Evolutionary conservation across 2,329 filamentous ascomycete species (phyloP).

Genomic region (Bipolaris gigantea): DNA sequence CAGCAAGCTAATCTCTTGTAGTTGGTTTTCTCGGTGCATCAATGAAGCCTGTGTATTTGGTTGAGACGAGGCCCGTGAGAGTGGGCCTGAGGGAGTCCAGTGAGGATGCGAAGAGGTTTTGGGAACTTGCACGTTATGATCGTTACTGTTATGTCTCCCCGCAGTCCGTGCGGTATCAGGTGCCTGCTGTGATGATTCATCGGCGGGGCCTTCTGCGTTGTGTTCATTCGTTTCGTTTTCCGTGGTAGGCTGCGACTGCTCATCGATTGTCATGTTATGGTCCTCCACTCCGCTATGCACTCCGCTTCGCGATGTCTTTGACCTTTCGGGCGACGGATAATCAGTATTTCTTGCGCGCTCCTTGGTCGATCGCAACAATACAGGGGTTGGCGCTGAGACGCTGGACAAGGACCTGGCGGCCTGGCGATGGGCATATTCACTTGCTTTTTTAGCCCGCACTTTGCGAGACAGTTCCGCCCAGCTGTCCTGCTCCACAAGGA

Average conservation of each 20-base stretch:
- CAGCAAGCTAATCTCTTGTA: constrained; percentile 23
- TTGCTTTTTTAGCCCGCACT: constrained; percentile 22
- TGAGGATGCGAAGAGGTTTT: constrained; percentile 44
- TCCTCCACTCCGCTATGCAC: constrained; percentile 18
- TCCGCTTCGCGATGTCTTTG: constrained; percentile 1
- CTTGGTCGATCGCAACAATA: constrained; percentile 14
- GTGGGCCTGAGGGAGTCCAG: constrained; percentile 27
- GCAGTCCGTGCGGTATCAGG: constrained; percentile 17
- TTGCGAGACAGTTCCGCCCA: constrained; percentile 33
- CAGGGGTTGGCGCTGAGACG: constrained; percentile 31
- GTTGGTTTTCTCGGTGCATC: constrained; percentile 23
- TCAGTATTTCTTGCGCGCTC: constrained; percentile 22
- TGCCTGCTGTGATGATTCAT: constrained; percentile 36
- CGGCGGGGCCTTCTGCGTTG: constrained; percentile 31
- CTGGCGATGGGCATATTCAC: constrained; percentile 27
- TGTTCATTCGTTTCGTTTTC: constrained; percentile 17
- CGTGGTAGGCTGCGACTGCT: constrained; percentile 18
- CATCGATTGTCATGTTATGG: constrained; percentile 28
- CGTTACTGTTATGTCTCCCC: constrained; percentile 19
- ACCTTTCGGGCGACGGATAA: constrained; percentile 33
- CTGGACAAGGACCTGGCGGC: constrained; percentile 28
- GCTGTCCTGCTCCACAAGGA: constrained; percentile 30
- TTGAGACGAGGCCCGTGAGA: constrained; percentile 23
- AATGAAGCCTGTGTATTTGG: constrained; percentile 25
- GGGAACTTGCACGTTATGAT: constrained; percentile 39